A percentile compares a stretch with the other conserved stretches of the same genome.
phyloP scores from a whole-genome alignment of 768 basidiomycete species.

The Trametes sanguinea region DNA sequence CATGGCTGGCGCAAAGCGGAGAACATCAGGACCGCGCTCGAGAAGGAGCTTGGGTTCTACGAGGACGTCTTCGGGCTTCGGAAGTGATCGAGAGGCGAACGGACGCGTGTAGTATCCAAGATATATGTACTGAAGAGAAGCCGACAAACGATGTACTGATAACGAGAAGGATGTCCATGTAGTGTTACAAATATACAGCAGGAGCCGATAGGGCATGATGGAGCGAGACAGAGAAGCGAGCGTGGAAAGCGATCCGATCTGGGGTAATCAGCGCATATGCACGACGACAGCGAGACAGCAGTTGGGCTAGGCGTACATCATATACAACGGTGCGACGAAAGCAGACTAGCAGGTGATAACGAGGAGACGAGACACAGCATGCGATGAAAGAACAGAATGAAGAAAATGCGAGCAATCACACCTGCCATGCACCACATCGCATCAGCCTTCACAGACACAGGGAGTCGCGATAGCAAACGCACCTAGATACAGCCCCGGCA shows the following conservation, averaged over 20 bases:
- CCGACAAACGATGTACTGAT: background rate
- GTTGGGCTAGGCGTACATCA: background rate
- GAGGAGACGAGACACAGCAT: background rate
- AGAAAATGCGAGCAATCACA: too few species aligned
- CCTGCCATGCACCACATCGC: background rate
- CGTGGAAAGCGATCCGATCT: background rate
- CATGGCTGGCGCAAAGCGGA: conserved; percentile 63
- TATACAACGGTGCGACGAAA: background rate
- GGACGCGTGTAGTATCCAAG: background rate
- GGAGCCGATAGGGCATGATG: background rate
- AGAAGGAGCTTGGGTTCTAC: conserved; percentile 57
- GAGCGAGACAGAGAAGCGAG: background rate
- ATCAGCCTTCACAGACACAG: background rate
- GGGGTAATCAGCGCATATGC: background rate
- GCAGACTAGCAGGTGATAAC: background rate
- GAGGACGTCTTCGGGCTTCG: conserved; percentile 41
- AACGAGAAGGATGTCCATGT: background rate
- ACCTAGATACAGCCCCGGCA: conserved; percentile 20
- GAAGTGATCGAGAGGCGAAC: background rate
- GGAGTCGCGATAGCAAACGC: background rate
- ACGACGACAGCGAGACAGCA: background rate
- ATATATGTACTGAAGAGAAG: background rate
- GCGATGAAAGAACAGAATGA: background rate
- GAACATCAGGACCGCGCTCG: conserved; percentile 54
- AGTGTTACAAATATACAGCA: conserved; percentile 10